A percentile compares a stretch with the other conserved stretches of the same genome.
phyloP scores from a whole-genome alignment of 345 rosid species.

The Garcia nutans region DNA sequence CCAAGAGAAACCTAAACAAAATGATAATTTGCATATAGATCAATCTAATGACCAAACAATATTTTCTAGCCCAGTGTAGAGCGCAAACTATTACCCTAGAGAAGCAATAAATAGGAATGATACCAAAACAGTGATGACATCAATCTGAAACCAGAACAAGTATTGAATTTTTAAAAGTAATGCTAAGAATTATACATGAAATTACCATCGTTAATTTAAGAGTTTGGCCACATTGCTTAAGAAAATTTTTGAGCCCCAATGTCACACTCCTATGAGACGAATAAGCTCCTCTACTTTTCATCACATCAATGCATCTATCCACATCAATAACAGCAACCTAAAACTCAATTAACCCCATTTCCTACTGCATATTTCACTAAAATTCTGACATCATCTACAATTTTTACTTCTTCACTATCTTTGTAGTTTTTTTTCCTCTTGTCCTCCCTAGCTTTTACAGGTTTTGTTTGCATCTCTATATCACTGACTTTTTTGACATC shows the following conservation, averaged over 20 bases:
- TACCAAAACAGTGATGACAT: neutral
- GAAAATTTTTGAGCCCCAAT: neutral
- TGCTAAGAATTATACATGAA: neutral
- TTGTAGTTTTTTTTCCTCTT: too few relatives aligned
- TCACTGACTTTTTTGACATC: neutral
- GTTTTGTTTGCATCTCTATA: neutral
- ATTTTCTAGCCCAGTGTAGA: neutral
- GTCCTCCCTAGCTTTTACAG: neutral
- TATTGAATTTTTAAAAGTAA: too few relatives aligned
- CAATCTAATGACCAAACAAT: neutral
- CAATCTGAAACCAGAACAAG: neutral
- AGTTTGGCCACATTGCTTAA: neutral
- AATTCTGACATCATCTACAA: conserved; percentile 14
- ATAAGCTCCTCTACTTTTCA: neutral
- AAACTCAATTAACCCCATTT: conserved; percentile 15
- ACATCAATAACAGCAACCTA: conserved; percentile 7
- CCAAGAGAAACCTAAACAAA: neutral
- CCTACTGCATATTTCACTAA: conserved; percentile 17
- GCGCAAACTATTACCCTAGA: neutral
- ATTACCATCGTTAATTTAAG: neutral
- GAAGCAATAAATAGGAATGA: neutral
- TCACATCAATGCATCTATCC: conserved; percentile 3
- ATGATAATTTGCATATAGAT: neutral
- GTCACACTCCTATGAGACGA: neutral
- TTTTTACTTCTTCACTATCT: too few relatives aligned